These are phyloP conservation scores for Gossypium lobatum DNA, from an alignment of 441 rosid species.

Conservation along the genomic window DNA sequence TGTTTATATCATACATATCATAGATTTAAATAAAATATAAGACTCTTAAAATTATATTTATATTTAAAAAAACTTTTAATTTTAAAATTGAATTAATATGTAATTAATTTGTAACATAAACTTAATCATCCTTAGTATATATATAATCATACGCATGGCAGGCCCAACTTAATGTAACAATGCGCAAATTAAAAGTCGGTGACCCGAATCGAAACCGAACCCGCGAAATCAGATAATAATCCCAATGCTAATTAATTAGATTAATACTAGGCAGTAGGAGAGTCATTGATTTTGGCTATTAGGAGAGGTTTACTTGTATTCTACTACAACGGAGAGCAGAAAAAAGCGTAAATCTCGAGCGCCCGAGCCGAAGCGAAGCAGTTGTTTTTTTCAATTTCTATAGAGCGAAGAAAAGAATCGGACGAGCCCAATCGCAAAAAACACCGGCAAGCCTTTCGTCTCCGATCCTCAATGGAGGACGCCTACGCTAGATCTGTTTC, in stretches of 20 bases:
- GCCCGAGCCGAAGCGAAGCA: background rate
- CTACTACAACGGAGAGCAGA: background rate
- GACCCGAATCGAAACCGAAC: background rate
- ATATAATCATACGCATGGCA: background rate
- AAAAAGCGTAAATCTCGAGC: constrained; percentile 3
- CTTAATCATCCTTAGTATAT: too few species aligned
- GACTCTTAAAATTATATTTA: too few species aligned
- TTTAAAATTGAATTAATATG: too few species aligned
- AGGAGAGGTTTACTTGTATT: constrained; percentile 5
- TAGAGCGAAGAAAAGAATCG: background rate
- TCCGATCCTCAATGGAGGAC: constrained; percentile 61
- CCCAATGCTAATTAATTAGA: background rate
- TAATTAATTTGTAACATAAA: too few species aligned
- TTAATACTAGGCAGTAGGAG: background rate
- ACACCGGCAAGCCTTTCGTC: constrained; percentile 2
- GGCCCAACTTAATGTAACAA: background rate
- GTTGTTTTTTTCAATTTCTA: background rate
- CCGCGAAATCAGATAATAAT: background rate
- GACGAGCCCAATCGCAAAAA: background rate
- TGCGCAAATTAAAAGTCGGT: background rate
- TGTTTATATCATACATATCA: too few species aligned
- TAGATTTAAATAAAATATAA: too few species aligned
- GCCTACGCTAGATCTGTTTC: constrained; percentile 89
- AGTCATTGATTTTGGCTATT: too few species aligned
- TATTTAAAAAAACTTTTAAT: too few species aligned